A percentile compares a stretch with the other conserved stretches of the same genome.
Evolutionary conservation across 2,329 filamentous ascomycete species (phyloP).

Genomic region (Emmonsiellopsis sp.): DNA sequence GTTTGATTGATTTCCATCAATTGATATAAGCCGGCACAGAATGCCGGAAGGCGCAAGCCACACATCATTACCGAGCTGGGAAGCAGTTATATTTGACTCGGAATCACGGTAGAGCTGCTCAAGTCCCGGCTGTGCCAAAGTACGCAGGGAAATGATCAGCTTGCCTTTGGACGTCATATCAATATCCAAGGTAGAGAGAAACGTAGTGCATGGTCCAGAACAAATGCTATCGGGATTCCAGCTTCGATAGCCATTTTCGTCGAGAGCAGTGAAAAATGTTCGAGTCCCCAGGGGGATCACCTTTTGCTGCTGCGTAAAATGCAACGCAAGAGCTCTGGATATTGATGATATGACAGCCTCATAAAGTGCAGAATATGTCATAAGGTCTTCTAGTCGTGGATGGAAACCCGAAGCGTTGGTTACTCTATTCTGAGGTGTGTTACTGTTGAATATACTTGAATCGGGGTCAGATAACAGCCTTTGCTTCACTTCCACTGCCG

Average conservation of each 20-base stretch:
- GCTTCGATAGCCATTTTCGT: constrained; percentile 22
- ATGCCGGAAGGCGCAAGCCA: constrained; percentile 31
- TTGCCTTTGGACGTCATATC: constrained; percentile 28
- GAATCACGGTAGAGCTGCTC: constrained; percentile 18
- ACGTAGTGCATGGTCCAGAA: background rate
- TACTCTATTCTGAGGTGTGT: background rate
- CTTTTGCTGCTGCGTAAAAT: constrained; percentile 24
- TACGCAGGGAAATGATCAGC: constrained; percentile 27
- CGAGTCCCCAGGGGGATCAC: constrained; percentile 32
- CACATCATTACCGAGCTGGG: constrained; percentile 18
- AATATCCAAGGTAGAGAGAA: constrained; percentile 25
- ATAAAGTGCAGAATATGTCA: constrained; percentile 23
- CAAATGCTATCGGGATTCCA: constrained; percentile 17
- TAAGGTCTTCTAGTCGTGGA: background rate
- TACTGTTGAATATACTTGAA: constrained; percentile 9
- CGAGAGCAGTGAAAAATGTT: constrained; percentile 28
- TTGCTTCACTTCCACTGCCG: constrained; percentile 26
- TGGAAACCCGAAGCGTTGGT: background rate
- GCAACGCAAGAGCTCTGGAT: constrained; percentile 26
- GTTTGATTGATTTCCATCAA: constrained; percentile 12
- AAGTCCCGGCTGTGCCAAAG: constrained; percentile 27
- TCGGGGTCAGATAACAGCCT: constrained; percentile 24
- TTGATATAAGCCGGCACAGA: constrained; percentile 9
- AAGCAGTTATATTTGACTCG: constrained; percentile 14
- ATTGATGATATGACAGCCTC: constrained; percentile 31